Evolutionary conservation across 257 asterid genomes (phyloP), one percentile per base, ranked within the genome.

Genomic region (Primulina eburnea): DNA sequence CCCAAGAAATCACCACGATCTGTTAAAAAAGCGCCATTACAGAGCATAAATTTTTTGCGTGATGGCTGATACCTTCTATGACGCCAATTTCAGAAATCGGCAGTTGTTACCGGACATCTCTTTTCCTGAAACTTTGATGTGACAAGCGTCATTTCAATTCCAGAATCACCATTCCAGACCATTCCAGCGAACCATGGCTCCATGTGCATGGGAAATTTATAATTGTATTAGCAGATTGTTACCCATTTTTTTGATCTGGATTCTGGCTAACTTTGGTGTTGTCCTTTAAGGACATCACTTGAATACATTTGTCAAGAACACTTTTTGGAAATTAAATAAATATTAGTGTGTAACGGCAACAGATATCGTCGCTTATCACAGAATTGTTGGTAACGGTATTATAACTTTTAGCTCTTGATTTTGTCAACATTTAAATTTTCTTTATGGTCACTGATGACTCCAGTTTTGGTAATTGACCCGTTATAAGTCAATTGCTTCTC

Each of bases 291-390:
- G 33, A 28, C 38, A 38, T 30, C 50, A 14, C 14, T 43, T 33
- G 28, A 57, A 16, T 40, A 30, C 4, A 14, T 33, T 2, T 24
- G 52, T 34, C 34, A 14, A 53, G 24, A 26, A 16, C 43, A 1
- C 47, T 4, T 30, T 9, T n/a, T 50, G 50, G 77, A 59, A 62
- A 67, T 66, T 40, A 43, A 63, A 57, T 32, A 32, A 58, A 57
- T 32, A 32, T 40, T 9, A 40, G 20, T 47, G 60, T 56, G 57
- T 67, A 40, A 5, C 50, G 18, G 18, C 55, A 14, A 43, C 7
- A 3, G 7, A 43, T 43, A 11, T 43, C 10, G n/a, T 43, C 18
- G n/a, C 55, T 12, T 43, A 0, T 43, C 17, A 10, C 8, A 4
- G 55, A 11, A 11, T 16, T 61, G 57, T 16, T 33, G 11, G 9